Evolutionary conservation across 805 yeast genomes (phyloP).

Genomic region (Metschnikowia continentalis): DNA sequence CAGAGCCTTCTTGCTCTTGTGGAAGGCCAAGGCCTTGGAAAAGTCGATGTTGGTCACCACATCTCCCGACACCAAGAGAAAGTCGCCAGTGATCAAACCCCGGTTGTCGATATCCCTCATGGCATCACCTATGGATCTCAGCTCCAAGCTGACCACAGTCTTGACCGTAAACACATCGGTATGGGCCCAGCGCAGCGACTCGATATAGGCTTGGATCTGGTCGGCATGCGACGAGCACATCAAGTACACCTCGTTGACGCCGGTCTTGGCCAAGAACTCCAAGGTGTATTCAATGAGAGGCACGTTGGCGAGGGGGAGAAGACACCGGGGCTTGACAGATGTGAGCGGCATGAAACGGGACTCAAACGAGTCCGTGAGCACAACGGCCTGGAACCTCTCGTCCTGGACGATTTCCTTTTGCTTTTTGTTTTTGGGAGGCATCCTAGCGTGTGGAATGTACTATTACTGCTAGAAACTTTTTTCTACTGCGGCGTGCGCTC

Average conservation of each 20-base stretch:
- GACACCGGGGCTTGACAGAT: slow-evolving; percentile 79
- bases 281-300: slow-evolving; percentile 93
- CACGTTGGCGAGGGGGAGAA: slow-evolving; percentile 86
- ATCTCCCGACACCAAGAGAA: slow-evolving; percentile 87
- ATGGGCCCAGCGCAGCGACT: slow-evolving; percentile 63
- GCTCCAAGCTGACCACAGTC: slow-evolving; percentile 79
- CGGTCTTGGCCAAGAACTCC: slow-evolving; percentile 88
- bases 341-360: slow-evolving; percentile 92
- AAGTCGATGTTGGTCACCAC: slow-evolving; percentile 91
- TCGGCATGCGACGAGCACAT: slow-evolving; percentile 91
- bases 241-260: slow-evolving; percentile 83
- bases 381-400: slow-evolving; percentile 87
- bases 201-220: slow-evolving; percentile 78
- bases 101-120: slow-evolving; percentile 93
- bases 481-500: slow-evolving; percentile 4
- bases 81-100: slow-evolving; percentile 87
- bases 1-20: slow-evolving; percentile 59
- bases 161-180: slow-evolving; percentile 78
- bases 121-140: slow-evolving; percentile 92
- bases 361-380: slow-evolving; percentile 89
- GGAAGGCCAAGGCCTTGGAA: slow-evolving; percentile 65
- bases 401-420: slow-evolving; percentile 60
- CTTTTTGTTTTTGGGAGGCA: slow-evolving; percentile 49
- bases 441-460: slow-evolving; percentile 8
- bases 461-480: slow-evolving; percentile 1